phyloP scores from a whole-genome alignment of 345 rosid genomes.

The Microcos paniculata region DNA sequence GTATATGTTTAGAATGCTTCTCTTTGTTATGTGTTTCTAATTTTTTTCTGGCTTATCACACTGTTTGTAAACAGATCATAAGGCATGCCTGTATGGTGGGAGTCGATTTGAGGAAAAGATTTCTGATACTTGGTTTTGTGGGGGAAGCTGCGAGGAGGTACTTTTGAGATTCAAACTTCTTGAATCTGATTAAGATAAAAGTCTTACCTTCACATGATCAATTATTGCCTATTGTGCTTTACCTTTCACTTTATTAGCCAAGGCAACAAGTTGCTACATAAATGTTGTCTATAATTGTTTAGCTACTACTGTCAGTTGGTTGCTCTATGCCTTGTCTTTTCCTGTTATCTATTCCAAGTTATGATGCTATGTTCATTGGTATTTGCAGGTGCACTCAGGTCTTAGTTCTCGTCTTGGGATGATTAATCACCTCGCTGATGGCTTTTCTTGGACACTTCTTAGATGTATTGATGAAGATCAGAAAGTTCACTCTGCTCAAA shows the following conservation, averaged over 20 bases:
- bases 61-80: slow-evolving; percentile 63
- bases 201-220: not conserved
- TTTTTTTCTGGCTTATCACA: slow-evolving; percentile 12
- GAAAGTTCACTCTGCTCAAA: slow-evolving; percentile 67
- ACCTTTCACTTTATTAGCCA: not conserved
- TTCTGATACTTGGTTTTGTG: slow-evolving; percentile 67
- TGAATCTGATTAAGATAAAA: not conserved
- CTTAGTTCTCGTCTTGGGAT: slow-evolving; percentile 62
- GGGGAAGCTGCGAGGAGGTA: slow-evolving; percentile 77
- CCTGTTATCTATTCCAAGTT: not conserved
- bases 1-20: not conserved
- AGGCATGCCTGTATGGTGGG: slow-evolving; percentile 48
- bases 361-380: slow-evolving; percentile 7
- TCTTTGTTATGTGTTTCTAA: slow-evolving; percentile 13
- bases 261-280: not conserved
- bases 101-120: slow-evolving; percentile 33
- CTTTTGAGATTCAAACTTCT: slow-evolving; percentile 9
- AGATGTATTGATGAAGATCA: slow-evolving; percentile 82
- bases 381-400: slow-evolving; percentile 10
- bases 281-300: not conserved
- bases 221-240: not conserved
- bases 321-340: not conserved
- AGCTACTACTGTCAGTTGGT: not conserved
- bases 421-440: slow-evolving; percentile 49
- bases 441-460: slow-evolving; percentile 76